A percentile compares a stretch with the other conserved stretches of the same genome.
These are phyloP conservation scores for Xylariaceae sp. DNA, from an alignment of 2,329 filamentous ascomycete genomes.

Conservation along the genomic window DNA sequence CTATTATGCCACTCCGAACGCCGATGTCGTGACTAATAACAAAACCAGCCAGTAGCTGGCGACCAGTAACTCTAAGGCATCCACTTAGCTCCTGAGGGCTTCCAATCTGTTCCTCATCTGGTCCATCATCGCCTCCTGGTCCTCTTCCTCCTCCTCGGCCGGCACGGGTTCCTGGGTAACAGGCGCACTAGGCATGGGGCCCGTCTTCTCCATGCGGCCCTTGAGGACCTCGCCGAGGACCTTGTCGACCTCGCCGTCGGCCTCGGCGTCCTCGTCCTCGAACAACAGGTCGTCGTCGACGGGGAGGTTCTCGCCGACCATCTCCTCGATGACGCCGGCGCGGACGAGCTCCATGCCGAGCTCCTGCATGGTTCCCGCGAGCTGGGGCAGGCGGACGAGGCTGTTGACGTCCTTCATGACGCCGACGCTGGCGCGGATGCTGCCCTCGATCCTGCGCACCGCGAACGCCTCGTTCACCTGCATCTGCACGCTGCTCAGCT, in stretches of 20 bases:
- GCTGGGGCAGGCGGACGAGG: conserved; percentile 80
- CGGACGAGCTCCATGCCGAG: conserved; percentile 86
- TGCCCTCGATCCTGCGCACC: conserved; percentile 93
- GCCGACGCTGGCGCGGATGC: conserved; percentile 80
- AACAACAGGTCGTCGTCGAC: conserved; percentile 70
- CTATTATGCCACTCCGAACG: conserved; percentile 18
- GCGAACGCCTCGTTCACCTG: conserved; percentile 97
- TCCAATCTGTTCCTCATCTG: conserved; percentile 93
- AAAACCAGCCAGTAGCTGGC: no score
- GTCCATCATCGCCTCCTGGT: conserved; percentile 86
- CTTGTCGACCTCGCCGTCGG: conserved; percentile 84
- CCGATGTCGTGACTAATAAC: conserved; percentile 13
- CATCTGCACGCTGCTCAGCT: conserved; percentile 92
- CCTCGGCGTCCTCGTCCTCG: conserved; percentile 75
- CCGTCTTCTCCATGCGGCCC: conserved; percentile 71
- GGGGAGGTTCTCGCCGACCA: conserved; percentile 87
- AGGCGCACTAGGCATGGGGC: conserved; percentile 58
- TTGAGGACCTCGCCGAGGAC: conserved; percentile 89
- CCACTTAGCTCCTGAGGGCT: conserved; percentile 76
- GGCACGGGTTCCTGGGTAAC: conserved; percentile 54
- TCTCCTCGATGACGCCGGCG: conserved; percentile 97
- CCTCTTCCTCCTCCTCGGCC: conserved; percentile 73
- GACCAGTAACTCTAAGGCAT: neutral
- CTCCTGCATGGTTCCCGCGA: conserved; percentile 88
- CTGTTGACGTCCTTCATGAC: conserved; percentile 98